Percentiles rank a stretch among this genome's conserved stretches.
Evolutionary conservation across 192 early-diverging fungal genomes (phyloP).

Genomic region (Coemansia sp.): DNA sequence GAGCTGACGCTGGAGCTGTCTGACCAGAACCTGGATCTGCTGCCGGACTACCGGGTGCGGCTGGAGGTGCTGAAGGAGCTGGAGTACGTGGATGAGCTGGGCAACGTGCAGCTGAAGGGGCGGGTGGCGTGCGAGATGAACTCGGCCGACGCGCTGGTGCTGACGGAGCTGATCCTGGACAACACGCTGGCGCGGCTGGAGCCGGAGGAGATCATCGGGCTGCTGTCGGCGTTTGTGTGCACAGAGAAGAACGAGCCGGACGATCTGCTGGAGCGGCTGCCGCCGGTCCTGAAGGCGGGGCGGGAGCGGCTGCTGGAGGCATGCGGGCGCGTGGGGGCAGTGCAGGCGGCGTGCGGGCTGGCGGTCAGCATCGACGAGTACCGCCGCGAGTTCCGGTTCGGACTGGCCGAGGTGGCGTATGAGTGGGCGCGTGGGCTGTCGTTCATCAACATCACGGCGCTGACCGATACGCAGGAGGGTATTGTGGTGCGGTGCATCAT

Average conservation of each 20-base stretch:
- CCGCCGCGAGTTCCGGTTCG: constrained; percentile 64
- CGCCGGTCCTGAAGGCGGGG: constrained; percentile 27
- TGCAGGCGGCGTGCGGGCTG: constrained; percentile 70
- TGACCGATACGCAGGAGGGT: constrained; percentile 94
- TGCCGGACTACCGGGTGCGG: constrained; percentile 89
- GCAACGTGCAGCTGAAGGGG: constrained; percentile 91
- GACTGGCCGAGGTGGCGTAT: constrained; percentile 93
- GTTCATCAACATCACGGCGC: constrained; percentile 85
- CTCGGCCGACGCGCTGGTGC: constrained; percentile 87
- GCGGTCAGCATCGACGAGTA: constrained; percentile 41
- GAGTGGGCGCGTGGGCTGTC: constrained; percentile 94
- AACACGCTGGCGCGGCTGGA: constrained; percentile 86
- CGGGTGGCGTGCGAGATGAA: constrained; percentile 97
- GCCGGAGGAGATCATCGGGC: constrained; percentile 87
- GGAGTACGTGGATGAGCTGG: constrained; percentile 75
- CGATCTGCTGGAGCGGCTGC: constrained; percentile 26
- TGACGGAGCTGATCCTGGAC: constrained; percentile 92
- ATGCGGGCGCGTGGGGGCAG: constrained; percentile 61
- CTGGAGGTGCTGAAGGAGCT: constrained; percentile 77
- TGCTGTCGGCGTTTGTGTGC: constrained; percentile 92
- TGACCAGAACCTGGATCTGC: constrained; percentile 85
- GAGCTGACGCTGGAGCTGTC: constrained; percentile 73
- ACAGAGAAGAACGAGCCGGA: constrained; percentile 72
- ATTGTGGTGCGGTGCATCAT: constrained; percentile 92
- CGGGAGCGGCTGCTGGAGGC: constrained; percentile 63